Base-by-base conservation (phyloP, 441 rosid species). In the Arabidopsis hybrid region DNA sequence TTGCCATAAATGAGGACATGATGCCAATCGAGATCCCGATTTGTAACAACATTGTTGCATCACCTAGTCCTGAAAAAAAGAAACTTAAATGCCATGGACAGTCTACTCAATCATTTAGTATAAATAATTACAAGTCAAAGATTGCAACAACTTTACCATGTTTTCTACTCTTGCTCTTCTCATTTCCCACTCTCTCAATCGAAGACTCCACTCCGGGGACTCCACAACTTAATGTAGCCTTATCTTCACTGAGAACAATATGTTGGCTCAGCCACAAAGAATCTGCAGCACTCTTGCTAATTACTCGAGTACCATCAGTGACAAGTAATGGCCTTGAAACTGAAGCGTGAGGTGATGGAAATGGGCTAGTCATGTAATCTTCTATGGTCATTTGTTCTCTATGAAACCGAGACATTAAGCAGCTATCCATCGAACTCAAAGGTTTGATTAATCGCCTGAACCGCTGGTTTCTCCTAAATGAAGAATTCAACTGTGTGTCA, bases 1-100 rank as follows among this genome's bases (percentile, higher is more conserved):
- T 89, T 49, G 85, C 79, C 29, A 88, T 50, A 68, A 78, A 67
- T 29, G 96, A 86, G 39, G 89, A 79, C 59, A 88, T 73, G 67
- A 90, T 56, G 29, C 96, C 97, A 71, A 91, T 72, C 61, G 85
- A 87, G 69, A 94, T 78, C 42, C 93, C 97, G 38, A 95, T 78
- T 83, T 85, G 87, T 65, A 94, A 81, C 39, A 89, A 75, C 80
- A 79, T 35, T 6, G 50, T 66, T 78, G 70, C 85, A 76, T 85
- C 82, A 42, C 49, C 77, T 35, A 63, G 67, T 47, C 89, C 98
- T 91, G 85, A 73, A 49, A 52, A 10, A 49, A 46, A 17, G 8
- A 62, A 70, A 64, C 32, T 26, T 14, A 39, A 52, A 12, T 18
- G 56, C 53, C 64, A 74, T 42, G 50, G 26, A 43, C 7, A 49